phyloP scores from a whole-genome alignment of 2,329 filamentous ascomycete genomes.

The Ophiocordyceps camponoti-saundersi region DNA sequence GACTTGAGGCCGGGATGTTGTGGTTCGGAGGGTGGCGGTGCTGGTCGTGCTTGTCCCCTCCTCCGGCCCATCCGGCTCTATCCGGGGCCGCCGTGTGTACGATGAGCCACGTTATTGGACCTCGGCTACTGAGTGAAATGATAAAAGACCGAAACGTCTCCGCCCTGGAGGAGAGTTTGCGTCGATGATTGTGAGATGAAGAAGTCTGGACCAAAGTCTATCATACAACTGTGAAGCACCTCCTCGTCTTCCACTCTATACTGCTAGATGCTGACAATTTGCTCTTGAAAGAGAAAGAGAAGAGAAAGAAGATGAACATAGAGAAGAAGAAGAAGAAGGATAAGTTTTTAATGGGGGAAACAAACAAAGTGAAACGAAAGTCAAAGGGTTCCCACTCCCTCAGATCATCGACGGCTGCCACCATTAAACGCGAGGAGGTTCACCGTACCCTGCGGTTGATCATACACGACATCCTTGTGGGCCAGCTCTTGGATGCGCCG shows the following conservation, averaged over 20 bases:
- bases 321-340: not conserved
- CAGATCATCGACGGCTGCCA: not conserved
- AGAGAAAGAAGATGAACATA: not conserved
- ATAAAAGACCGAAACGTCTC: not conserved
- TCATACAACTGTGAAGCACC: no score
- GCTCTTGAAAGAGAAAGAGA: not conserved
- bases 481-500: conserved; percentile 24
- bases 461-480: conserved; percentile 20
- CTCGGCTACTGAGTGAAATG: no score
- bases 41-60: not conserved
- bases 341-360: no score
- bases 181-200: no score
- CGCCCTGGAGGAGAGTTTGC: not conserved
- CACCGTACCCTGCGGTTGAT: conserved; percentile 21
- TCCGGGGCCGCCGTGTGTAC: not conserved
- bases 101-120: no score
- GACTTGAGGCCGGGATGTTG: not conserved
- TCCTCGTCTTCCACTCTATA: no score
- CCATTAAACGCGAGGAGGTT: conserved; percentile 39
- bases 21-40: not conserved
- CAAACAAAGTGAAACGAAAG: not conserved
- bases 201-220: not conserved
- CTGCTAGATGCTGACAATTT: no score
- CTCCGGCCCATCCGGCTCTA: not conserved
- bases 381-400: not conserved